Evolutionary conservation across 306 rosid species (phyloP), one percentile per base, ranked within the genome.

Genomic region (Gastrolobium villosum): DNA sequence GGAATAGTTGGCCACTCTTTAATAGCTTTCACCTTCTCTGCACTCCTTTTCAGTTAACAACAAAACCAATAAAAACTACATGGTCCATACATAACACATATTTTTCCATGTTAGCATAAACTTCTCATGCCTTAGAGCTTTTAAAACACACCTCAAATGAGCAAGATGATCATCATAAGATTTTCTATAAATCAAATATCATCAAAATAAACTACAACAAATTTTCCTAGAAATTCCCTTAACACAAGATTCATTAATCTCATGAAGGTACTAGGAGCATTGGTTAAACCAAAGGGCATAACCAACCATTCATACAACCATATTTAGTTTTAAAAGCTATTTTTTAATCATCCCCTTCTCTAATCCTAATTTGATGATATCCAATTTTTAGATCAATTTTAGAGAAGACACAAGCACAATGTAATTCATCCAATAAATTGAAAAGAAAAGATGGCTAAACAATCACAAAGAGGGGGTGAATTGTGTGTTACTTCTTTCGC

Each of bases 31-130:
- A 20, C 26, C 26, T 20, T 20, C 26, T 20, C 26, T 20, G 26
- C 26, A 20, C 26, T 20, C 26, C 26, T 20, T 20, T 20, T 20
- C 0, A 20, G 26, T 66, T 54, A 13, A 55, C 28, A 54, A 72
- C 65, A 72, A 72, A 72, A 34, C 77, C 54, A 53, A 72, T 50
- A 72, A 72, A 72, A 45, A 72, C 65, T 34, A 72, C 64, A 20
- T 72, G 35, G 32, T 70, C 13, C 2, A 4, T 13, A n/a, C 57
- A 52, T 3, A 52, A 52, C 0, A 8, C 13, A 44, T 7, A 44
- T 7, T 44, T 44, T 9, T 44, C 49, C 3, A 44, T 7, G 49
- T 44, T 44, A 8, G 49, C 13, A 8, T 44, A 8, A 44, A 8
- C 8, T 44, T 8, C 2, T 44, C 49, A 44, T 1, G 13, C 49